Percentiles rank a stretch among this genome's conserved stretches.
Evolutionary conservation across 768 basidiomycete species (phyloP).

Genomic region (Trametes cubensis): DNA sequence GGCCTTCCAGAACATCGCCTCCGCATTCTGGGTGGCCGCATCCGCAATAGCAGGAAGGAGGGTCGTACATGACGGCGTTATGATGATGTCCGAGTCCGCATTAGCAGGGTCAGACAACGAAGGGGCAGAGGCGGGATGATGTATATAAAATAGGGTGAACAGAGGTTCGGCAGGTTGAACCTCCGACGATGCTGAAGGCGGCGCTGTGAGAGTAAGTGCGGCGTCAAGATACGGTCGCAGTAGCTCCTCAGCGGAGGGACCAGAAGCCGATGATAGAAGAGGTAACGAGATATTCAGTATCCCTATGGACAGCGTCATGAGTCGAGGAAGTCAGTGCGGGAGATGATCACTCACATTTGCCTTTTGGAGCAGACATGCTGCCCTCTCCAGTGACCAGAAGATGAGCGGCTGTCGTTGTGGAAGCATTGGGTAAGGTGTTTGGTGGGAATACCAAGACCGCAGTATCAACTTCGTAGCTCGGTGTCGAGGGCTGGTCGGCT

Average conservation of each 20-base stretch:
- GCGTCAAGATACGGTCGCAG: slow-evolving; percentile 62
- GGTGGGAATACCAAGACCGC: slow-evolving; percentile 79
- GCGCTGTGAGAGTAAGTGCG: slow-evolving; percentile 37
- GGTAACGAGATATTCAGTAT: slow-evolving; percentile 63
- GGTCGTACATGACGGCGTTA: slow-evolving; percentile 34
- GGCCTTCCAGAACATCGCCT: slow-evolving; percentile 56
- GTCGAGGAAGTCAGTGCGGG: neutral
- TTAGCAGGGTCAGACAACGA: neutral
- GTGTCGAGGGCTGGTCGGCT: neutral
- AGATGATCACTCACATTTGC: slow-evolving; percentile 58
- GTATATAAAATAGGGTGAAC: slow-evolving; percentile 60
- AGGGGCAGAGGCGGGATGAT: slow-evolving; percentile 36
- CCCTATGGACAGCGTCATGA: slow-evolving; percentile 41
- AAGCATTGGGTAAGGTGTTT: slow-evolving; percentile 49
- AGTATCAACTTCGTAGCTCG: slow-evolving; percentile 51
- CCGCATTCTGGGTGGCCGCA: slow-evolving; percentile 56
- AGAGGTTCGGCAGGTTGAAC: slow-evolving; percentile 39
- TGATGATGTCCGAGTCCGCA: slow-evolving; percentile 32
- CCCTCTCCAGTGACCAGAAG: slow-evolving; percentile 72
- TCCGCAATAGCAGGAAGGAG: slow-evolving; percentile 59
- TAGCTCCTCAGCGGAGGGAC: slow-evolving; percentile 41
- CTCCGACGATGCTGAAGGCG: slow-evolving; percentile 9
- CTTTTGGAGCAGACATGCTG: slow-evolving; percentile 72
- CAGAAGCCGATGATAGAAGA: slow-evolving; percentile 29
- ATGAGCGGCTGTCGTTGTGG: slow-evolving; percentile 52